Evolutionary conservation across 345 rosid species (phyloP).

Genomic region (Anastatica hierochuntica): DNA sequence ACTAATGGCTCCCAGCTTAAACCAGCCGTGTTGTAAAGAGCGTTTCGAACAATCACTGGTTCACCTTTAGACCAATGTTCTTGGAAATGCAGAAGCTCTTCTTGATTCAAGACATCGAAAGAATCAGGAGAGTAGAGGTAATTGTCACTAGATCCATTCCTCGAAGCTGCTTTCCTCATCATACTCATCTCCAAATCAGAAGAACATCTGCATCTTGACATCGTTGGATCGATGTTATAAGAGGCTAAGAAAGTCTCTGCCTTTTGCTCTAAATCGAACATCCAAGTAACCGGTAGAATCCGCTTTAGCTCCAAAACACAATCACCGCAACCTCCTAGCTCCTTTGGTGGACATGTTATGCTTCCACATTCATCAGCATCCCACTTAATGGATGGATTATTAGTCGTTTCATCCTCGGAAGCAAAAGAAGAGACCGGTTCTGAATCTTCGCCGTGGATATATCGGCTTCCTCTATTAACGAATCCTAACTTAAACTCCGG

Average conservation of each 20-base stretch:
- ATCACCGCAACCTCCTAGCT: conserved; percentile 68
- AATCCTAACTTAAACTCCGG: conserved; percentile 34
- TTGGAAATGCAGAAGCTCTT: conserved; percentile 46
- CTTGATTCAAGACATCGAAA: conserved; percentile 29
- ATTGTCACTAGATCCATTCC: conserved; percentile 47
- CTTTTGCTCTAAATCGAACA: conserved; percentile 38
- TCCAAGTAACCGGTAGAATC: conserved; percentile 49
- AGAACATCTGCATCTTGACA: conserved; percentile 13
- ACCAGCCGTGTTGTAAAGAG: conserved; percentile 44
- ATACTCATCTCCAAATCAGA: conserved; percentile 10
- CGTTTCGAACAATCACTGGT: conserved; percentile 65
- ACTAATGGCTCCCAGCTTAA: conserved; percentile 98
- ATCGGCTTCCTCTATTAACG: conserved; percentile 43
- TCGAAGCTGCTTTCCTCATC: conserved; percentile 39
- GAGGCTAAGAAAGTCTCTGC: conserved; percentile 29
- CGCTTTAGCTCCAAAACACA: conserved; percentile 59
- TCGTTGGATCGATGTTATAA: conserved; percentile 4
- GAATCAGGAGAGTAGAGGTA: conserved; percentile 51
- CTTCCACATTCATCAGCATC: conserved; percentile 41
- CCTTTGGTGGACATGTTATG: conserved; percentile 52
- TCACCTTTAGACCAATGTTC: conserved; percentile 75
- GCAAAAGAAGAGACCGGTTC: conserved; percentile 11
- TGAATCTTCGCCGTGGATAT: conserved; percentile 74
- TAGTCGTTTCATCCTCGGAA: conserved; percentile 15
- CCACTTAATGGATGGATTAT: conserved; percentile 31